Percentiles rank a stretch among this genome's conserved stretches.
These are phyloP conservation scores for Salix suchowensis DNA, from an alignment of 345 rosid genomes.

Conservation along the genomic window DNA sequence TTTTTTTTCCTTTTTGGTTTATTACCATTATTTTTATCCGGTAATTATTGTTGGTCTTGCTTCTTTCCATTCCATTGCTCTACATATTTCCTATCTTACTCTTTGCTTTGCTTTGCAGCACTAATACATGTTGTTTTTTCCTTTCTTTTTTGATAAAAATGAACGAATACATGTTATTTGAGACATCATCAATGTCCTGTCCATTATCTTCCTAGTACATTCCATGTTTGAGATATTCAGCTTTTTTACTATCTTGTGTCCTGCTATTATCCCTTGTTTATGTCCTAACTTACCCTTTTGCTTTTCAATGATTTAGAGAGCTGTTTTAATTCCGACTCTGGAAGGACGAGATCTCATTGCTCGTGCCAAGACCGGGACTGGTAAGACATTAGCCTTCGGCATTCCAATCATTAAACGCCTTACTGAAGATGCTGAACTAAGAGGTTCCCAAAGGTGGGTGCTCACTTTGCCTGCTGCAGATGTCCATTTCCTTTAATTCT, in stretches of 20 bases:
- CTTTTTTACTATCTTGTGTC: background rate
- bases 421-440: constrained; percentile 51
- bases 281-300: background rate
- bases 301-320: constrained; percentile 45
- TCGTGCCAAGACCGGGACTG: constrained; percentile 99
- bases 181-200: background rate
- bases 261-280: background rate
- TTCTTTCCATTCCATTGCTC: background rate
- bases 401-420: constrained; percentile 82
- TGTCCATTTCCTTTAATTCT: constrained; percentile 5
- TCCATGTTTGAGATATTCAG: background rate
- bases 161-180: background rate
- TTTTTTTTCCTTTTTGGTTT: background rate
- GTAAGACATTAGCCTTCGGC: constrained; percentile 97
- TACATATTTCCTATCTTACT: background rate
- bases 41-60: background rate
- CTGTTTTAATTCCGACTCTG: constrained; percentile 80
- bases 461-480: background rate
- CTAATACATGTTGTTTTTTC: background rate
- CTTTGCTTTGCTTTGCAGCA: background rate
- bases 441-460: constrained; percentile 67
- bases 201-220: background rate
- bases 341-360: constrained; percentile 87
- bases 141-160: too few relatives aligned
- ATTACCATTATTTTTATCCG: background rate